Percentiles rank a stretch among this genome's conserved stretches.
Evolutionary conservation across 192 early-diverging fungal genomes (phyloP).

Genomic region (Linnemannia elongata): DNA sequence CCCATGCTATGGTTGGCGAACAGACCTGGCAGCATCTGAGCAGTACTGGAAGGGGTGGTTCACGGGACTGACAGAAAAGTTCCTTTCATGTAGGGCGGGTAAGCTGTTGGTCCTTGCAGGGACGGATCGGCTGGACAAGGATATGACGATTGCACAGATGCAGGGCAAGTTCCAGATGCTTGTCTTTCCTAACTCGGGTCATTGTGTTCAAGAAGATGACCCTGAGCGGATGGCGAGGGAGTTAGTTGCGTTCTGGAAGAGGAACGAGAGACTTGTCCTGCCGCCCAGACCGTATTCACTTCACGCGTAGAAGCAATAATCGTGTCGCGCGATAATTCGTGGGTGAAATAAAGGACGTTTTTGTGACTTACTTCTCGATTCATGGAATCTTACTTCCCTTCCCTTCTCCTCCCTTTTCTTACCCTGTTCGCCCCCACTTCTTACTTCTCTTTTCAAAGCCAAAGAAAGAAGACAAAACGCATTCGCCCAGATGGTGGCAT

Average conservation of each 20-base stretch:
- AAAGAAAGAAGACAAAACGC: neutral
- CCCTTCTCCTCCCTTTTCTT: neutral
- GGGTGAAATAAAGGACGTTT: neutral
- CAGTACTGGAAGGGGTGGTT: slow-evolving; percentile 81
- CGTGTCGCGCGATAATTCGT: neutral
- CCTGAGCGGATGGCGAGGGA: slow-evolving; percentile 69
- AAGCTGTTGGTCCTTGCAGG: slow-evolving; percentile 80
- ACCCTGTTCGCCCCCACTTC: neutral
- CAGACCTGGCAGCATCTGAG: slow-evolving; percentile 72
- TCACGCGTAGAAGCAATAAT: neutral
- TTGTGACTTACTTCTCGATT: neutral
- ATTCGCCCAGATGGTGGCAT: slow-evolving; percentile 33
- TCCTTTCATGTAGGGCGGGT: slow-evolving; percentile 70
- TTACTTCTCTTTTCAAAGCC: neutral
- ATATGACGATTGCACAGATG: slow-evolving; percentile 85
- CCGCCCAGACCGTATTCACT: slow-evolving; percentile 50
- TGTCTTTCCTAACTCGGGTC: slow-evolving; percentile 77
- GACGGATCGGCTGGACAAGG: slow-evolving; percentile 82
- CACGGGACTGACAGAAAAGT: slow-evolving; percentile 76
- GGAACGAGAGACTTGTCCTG: slow-evolving; percentile 72
- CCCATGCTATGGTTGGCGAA: slow-evolving; percentile 68
- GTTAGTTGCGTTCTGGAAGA: slow-evolving; percentile 76
- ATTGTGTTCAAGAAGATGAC: slow-evolving; percentile 80
- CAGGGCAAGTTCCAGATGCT: slow-evolving; percentile 86
- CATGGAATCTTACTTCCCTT: neutral